phyloP scores from a whole-genome alignment of 257 asterid genomes.

The Henckelia pumila region DNA sequence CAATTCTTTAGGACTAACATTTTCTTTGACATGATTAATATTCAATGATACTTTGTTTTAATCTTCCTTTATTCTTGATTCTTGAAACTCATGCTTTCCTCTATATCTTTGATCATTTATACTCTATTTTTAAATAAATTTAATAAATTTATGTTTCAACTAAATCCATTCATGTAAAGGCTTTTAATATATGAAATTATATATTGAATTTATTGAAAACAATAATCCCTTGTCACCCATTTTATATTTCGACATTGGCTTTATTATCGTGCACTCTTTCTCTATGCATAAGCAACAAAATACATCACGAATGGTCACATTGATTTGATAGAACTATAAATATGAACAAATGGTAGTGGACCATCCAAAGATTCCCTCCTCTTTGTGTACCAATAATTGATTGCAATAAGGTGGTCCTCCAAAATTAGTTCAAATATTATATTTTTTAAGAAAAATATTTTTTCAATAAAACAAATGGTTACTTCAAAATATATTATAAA shows the following conservation, averaged over 20 bases:
- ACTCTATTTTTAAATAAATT: no score
- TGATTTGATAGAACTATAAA: constrained; percentile 14
- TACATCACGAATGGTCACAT: constrained; percentile 8
- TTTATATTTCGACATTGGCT: not conserved
- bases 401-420: constrained; percentile 17
- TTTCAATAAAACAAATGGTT: not conserved
- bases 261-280: not conserved
- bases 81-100: not conserved
- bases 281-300: not conserved
- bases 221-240: no score
- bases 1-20: not conserved
- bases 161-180: not conserved
- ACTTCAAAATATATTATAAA: not conserved
- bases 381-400: constrained; percentile 24
- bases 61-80: no score
- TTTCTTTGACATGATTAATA: not conserved
- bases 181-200: not conserved
- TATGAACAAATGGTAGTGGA: constrained; percentile 14
- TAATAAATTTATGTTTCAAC: not conserved
- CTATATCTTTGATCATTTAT: no score
- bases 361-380: constrained; percentile 14
- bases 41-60: no score
- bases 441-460: not conserved
- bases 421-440: not conserved
- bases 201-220: no score